phyloP scores from a whole-genome alignment of 139 green algal species.

The Closterium sp. region DNA sequence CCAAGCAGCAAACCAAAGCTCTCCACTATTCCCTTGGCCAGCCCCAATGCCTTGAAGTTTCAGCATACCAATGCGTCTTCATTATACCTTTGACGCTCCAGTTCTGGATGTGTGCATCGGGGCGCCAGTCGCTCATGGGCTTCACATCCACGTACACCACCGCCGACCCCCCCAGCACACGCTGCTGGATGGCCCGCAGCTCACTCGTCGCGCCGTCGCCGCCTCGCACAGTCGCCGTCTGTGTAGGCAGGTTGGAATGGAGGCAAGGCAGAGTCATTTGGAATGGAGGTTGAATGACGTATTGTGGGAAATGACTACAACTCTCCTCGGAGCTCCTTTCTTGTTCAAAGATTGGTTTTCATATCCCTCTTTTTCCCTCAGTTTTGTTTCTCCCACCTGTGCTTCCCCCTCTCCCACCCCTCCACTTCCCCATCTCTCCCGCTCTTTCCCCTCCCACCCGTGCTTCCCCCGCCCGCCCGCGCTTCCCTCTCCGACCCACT shows the following conservation, averaged over 20 bases:
- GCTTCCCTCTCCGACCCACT: too few species aligned
- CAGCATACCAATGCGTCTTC: too few species aligned
- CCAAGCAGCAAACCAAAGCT: too few species aligned
- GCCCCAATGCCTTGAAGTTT: too few species aligned
- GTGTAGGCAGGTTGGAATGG: not conserved
- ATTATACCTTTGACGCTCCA: not conserved
- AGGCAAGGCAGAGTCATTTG: not conserved
- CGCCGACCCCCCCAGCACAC: not conserved
- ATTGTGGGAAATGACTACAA: too few species aligned
- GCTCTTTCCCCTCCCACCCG: not conserved
- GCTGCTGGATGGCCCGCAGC: not conserved
- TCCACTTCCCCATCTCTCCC: not conserved
- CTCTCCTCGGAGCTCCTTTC: too few species aligned
- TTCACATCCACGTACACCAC: constrained; percentile 7
- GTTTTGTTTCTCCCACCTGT: not conserved
- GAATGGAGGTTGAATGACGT: too few species aligned
- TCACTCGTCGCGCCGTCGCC: not conserved
- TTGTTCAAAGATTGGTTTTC: too few species aligned
- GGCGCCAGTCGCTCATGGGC: not conserved
- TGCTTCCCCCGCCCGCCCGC: not conserved
- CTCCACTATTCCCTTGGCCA: too few species aligned
- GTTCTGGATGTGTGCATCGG: constrained; percentile 23
- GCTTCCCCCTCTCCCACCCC: not conserved
- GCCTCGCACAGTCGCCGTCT: not conserved
- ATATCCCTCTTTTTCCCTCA: not conserved